These are phyloP conservation scores for Rhododendron ovatum DNA, from an alignment of 148 eudicot genomes.

Conservation along the genomic window DNA sequence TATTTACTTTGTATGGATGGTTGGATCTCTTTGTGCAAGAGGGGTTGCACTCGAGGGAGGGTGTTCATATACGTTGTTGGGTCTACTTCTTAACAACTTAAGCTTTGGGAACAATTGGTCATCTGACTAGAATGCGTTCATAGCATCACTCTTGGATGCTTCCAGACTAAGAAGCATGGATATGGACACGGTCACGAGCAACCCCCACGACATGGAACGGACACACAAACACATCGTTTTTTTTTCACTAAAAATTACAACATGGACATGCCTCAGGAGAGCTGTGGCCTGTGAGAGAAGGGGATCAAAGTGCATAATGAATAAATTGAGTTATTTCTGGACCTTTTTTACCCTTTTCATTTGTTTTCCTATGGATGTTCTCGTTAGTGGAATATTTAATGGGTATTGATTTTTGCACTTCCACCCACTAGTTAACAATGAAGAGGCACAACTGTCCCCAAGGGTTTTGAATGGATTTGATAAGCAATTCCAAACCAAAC, in stretches of 20 bases:
- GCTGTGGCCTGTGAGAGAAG: background rate
- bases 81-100: background rate
- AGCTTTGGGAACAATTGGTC: background rate
- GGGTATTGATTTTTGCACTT: background rate
- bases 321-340: background rate
- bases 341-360: background rate
- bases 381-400: background rate
- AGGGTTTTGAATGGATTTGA: background rate
- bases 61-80: background rate
- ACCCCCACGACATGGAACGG: background rate
- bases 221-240: background rate
- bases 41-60: background rate
- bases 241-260: background rate
- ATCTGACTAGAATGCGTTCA: background rate
- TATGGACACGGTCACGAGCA: background rate
- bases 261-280: background rate
- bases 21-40: background rate
- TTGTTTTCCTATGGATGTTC: slow-evolving; percentile 7
- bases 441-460: background rate
- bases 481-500: background rate
- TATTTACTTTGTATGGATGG: background rate
- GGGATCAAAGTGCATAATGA: background rate
- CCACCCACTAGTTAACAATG: background rate
- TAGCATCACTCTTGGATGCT: background rate
- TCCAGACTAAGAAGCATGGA: background rate